Conservation (phyloP, 2,329 filamentous ascomycete species). For the Fusarium neocosmosporiellum region DNA sequence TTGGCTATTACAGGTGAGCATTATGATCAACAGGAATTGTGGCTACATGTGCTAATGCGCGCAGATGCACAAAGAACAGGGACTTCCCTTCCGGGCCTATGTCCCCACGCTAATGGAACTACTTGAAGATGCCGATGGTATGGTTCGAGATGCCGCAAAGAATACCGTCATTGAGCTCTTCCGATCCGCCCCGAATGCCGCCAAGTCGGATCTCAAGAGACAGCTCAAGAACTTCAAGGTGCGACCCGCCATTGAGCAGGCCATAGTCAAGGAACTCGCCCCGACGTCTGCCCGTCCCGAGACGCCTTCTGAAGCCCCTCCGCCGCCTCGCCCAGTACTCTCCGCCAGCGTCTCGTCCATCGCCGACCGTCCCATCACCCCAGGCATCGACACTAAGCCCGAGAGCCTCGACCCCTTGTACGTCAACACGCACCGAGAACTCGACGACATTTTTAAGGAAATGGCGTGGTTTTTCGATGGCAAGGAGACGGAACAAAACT, state of each 20-base stretch:
- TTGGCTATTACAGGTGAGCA: conserved; percentile 80
- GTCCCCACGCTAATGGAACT: conserved; percentile 86
- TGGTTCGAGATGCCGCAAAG: conserved; percentile 87
- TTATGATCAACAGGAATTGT: neutral
- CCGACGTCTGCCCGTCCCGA: conserved; percentile 60
- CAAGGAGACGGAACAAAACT: conserved; percentile 90
- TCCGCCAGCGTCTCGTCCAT: conserved; percentile 64
- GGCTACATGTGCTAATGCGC: conserved; percentile 20
- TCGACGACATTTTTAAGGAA: conserved; percentile 87
- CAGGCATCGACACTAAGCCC: conserved; percentile 70
- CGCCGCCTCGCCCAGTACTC: conserved; percentile 57
- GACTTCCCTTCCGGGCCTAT: conserved; percentile 83
- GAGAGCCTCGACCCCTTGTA: conserved; percentile 84
- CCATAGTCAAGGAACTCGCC: conserved; percentile 80
- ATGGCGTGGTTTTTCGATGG: conserved; percentile 89
- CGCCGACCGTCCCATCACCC: conserved; percentile 67
- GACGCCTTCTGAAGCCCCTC: conserved; percentile 53
- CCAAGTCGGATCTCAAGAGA: conserved; percentile 89
- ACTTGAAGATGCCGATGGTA: conserved; percentile 89
- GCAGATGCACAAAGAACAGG: conserved; percentile 84
- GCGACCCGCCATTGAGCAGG: conserved; percentile 84
- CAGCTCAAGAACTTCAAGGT: conserved; percentile 88
- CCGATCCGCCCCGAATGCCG: conserved; percentile 80
- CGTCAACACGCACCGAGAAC: conserved; percentile 83
- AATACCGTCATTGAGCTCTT: conserved; percentile 88